Evolutionary conservation across 164 flowering plant genomes (phyloP), one percentile per base, ranked within the genome.

Genomic region (Stephania yunnanensis): DNA sequence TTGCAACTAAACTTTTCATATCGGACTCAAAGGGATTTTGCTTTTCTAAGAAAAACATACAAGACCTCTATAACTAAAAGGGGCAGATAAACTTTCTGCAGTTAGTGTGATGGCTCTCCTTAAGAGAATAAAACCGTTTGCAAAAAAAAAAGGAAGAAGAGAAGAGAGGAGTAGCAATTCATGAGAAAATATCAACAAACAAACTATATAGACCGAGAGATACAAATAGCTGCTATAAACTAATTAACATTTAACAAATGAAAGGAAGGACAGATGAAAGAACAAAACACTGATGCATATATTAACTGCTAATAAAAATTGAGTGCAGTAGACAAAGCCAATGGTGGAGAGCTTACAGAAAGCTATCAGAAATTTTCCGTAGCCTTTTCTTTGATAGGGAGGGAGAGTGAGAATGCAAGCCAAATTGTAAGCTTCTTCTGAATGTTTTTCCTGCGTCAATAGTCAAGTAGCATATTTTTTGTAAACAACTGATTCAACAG

Each of bases 351-450:
- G 20, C 99, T 93, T 81, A 95, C 99, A 95, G 74, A 95, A 95
- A 63, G 99, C 98, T 80, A 95, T 95, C 42, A 95, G 85, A 80
- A 95, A 95, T 75, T 95, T 95, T 11, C 99, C 99, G 77, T 95
- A 95, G 85, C 99, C 99, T 83, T 95, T 95, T 80, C 99, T 91
- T 81, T 95, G 99, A 78, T 95, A 95, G 8, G 99, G 99, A 70
- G 99, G 99, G 81, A 95, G 96, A 13, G 99, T 95, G 69, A 95
- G 91, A 80, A 95, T 95, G 78, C 99, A 95, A 9, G 99, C 99
- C 81, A 95, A 86, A 84, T 95, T 95, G 79, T 92, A 93, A 25
- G 98, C 88, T 81, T 95, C 99, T 80, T 95, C 98, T 1, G 99
- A 95, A 80, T 95, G 98, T 75, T 95, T 95, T 86, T 93, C 99